These are phyloP conservation scores for Microsporum canis DNA, from an alignment of 2,329 filamentous ascomycete species.

Conservation along the genomic window DNA sequence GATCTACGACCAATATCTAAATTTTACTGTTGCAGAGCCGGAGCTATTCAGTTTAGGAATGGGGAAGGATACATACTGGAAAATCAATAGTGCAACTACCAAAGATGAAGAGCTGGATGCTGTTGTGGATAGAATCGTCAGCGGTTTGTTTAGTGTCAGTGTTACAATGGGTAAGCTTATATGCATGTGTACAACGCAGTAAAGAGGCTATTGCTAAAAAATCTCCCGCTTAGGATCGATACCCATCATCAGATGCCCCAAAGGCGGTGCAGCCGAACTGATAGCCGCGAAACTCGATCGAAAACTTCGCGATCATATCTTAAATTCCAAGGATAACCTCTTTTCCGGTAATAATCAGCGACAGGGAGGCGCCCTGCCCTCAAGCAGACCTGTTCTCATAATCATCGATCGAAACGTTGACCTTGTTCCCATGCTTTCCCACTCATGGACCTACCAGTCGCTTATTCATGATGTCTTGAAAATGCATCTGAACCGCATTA, in stretches of 20 bases:
- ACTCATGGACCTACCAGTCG: slow-evolving; percentile 86
- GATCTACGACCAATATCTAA: slow-evolving; percentile 91
- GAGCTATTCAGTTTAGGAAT: slow-evolving; percentile 91
- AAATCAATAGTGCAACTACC: slow-evolving; percentile 85
- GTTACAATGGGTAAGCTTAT: slow-evolving; percentile 76
- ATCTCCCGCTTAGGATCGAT: slow-evolving; percentile 54
- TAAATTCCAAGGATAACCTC: slow-evolving; percentile 96
- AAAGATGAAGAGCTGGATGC: slow-evolving; percentile 81
- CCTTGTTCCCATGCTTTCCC: slow-evolving; percentile 94
- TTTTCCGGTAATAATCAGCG: slow-evolving; percentile 58
- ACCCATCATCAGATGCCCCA: slow-evolving; percentile 88
- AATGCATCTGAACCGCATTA: slow-evolving; percentile 86
- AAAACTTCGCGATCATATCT: slow-evolving; percentile 87
- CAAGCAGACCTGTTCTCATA: slow-evolving; percentile 76
- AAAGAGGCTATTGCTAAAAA: not conserved
- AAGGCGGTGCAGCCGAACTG: slow-evolving; percentile 84
- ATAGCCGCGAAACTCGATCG: slow-evolving; percentile 89
- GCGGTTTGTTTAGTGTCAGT: slow-evolving; percentile 90
- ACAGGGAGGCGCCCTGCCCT: slow-evolving; percentile 47
- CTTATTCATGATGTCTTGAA: slow-evolving; percentile 67
- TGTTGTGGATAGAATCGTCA: slow-evolving; percentile 83
- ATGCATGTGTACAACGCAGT: not conserved
- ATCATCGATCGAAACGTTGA: slow-evolving; percentile 94
- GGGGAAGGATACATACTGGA: slow-evolving; percentile 88
- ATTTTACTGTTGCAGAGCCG: slow-evolving; percentile 92